phyloP scores from a whole-genome alignment of 257 asterid species.

The Leptodermis oblonga region DNA sequence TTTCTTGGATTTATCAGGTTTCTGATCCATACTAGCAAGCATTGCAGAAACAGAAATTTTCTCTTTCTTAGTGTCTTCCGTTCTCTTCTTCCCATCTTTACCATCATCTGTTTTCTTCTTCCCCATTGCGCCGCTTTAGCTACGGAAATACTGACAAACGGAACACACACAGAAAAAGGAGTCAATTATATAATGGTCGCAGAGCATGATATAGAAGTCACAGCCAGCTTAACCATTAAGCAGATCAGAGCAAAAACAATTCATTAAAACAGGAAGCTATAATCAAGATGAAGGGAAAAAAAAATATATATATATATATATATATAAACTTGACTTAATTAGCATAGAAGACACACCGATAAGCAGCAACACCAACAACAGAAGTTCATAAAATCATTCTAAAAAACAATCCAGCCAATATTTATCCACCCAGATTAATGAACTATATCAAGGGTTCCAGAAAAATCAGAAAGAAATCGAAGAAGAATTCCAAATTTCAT shows the following conservation, averaged over 20 bases:
- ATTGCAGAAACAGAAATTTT: slow-evolving; percentile 22
- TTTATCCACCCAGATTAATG: not conserved
- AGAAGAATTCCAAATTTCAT: not conserved
- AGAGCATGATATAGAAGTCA: not conserved
- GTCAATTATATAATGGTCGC: not conserved
- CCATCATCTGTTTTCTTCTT: slow-evolving; percentile 3
- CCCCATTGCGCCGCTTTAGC: slow-evolving; percentile 9
- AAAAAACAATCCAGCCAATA: no score
- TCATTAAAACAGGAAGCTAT: no score
- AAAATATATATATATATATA: no score
- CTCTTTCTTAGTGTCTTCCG: slow-evolving; percentile 14
- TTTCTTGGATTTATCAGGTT: slow-evolving; percentile 19
- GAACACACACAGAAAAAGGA: not conserved
- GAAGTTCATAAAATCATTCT: no score
- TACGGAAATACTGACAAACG: not conserved
- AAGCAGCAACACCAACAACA: no score
- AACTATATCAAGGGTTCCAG: no score
- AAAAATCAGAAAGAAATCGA: no score
- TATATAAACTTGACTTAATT: no score
- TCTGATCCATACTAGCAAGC: slow-evolving; percentile 25
- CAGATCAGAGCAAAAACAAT: no score
- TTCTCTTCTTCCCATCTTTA: slow-evolving; percentile 9
- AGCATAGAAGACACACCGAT: no score
- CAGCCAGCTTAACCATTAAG: no score
- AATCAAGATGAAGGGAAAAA: no score